These are phyloP conservation scores for Cladosporium oxysporum DNA, from an alignment of 2,329 filamentous ascomycete genomes.

Conservation along the genomic window DNA sequence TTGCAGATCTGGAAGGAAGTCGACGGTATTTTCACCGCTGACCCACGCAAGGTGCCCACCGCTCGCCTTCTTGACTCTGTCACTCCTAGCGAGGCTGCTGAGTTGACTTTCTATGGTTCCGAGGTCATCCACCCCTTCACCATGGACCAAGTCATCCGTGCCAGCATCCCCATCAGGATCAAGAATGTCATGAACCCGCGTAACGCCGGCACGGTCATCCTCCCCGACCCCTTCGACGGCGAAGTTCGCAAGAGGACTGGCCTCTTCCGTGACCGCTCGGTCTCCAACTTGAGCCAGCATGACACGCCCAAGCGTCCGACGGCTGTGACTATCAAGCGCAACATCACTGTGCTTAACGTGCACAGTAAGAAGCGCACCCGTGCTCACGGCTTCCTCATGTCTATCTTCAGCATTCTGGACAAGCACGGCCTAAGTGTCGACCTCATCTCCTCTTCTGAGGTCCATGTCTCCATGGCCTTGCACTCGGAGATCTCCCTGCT, in stretches of 20 bases:
- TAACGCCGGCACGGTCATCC: constrained; percentile 76
- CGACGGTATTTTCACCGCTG: constrained; percentile 87
- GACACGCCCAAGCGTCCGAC: constrained; percentile 53
- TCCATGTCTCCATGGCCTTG: constrained; percentile 95
- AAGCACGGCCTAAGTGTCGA: constrained; percentile 87
- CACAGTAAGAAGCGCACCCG: constrained; percentile 97
- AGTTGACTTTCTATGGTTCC: constrained; percentile 73
- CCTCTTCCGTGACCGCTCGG: constrained; percentile 51
- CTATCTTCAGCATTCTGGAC: constrained; percentile 89
- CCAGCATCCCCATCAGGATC: constrained; percentile 82
- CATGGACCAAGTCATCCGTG: constrained; percentile 86
- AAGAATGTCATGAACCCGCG: constrained; percentile 89
- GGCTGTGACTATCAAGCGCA: constrained; percentile 93
- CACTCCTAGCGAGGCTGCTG: constrained; percentile 90
- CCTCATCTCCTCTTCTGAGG: constrained; percentile 93
- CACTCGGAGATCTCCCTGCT: constrained; percentile 70
- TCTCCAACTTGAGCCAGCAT: constrained; percentile 44
- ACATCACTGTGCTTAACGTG: constrained; percentile 95
- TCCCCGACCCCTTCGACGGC: constrained; percentile 68
- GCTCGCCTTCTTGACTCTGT: constrained; percentile 86
- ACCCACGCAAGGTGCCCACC: constrained; percentile 87
- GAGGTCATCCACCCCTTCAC: constrained; percentile 99
- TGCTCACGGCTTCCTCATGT: constrained; percentile 92
- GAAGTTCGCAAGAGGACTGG: constrained; percentile 56
- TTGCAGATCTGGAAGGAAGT: constrained; percentile 99